Conservation (phyloP, 495 filamentous ascomycete species). For the Penicillium fimorum region DNA sequence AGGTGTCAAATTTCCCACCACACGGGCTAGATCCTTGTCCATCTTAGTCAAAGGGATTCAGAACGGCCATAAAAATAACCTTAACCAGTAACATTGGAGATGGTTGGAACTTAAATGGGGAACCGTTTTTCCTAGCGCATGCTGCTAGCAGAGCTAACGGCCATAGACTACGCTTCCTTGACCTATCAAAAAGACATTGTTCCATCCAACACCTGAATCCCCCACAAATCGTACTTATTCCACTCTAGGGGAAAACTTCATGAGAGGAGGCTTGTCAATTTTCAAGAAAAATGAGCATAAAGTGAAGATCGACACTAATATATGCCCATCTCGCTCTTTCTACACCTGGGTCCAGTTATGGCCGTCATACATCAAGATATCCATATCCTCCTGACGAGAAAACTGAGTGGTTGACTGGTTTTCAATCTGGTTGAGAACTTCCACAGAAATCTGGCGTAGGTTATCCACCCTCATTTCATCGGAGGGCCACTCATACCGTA, state of each 20-base stretch:
- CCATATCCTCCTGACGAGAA: neutral
- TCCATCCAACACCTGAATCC: neutral
- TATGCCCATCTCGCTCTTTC: no score
- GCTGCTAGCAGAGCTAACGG: neutral
- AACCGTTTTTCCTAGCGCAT: neutral
- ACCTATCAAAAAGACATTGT: slow-evolving; percentile 1
- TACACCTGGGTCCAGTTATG: neutral
- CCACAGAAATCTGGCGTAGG: neutral
- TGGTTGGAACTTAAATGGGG: neutral
- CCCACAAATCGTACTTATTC: neutral
- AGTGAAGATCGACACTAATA: slow-evolving; percentile 1
- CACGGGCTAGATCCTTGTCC: neutral
- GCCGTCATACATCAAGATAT: neutral
- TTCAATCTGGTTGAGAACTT: neutral
- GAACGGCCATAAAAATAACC: neutral
- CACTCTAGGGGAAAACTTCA: neutral
- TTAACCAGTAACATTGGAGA: neutral
- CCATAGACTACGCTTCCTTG: neutral
- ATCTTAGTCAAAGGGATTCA: neutral
- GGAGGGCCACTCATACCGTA: neutral
- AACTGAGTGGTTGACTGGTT: neutral
- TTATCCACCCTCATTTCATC: neutral
- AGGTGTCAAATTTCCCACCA: neutral
- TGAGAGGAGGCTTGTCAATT: neutral
- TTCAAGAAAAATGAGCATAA: slow-evolving; percentile 4